These are phyloP conservation scores for Biscogniauxia sp. DNA, from an alignment of 2,329 filamentous ascomycete genomes.

Conservation along the genomic window DNA sequence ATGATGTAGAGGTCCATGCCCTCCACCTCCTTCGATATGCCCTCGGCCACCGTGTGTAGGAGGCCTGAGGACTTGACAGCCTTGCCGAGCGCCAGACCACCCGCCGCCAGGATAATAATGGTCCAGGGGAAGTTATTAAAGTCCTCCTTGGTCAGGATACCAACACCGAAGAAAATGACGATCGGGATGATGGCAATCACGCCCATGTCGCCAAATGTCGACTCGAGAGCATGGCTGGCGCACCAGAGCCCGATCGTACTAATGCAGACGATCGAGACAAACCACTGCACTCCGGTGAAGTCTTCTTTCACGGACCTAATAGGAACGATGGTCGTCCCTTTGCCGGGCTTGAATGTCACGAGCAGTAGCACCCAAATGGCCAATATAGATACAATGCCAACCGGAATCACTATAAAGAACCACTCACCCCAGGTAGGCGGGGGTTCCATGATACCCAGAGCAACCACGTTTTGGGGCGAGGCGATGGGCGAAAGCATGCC, in stretches of 20 bases:
- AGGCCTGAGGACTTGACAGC: constrained; percentile 91
- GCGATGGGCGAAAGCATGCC: constrained; percentile 96
- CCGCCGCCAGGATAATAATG: constrained; percentile 96
- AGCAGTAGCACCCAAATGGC: constrained; percentile 88
- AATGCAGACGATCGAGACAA: constrained; percentile 81
- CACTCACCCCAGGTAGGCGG: constrained; percentile 90
- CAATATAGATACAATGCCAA: constrained; percentile 84
- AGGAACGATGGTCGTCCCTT: constrained; percentile 83
- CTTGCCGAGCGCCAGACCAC: constrained; percentile 88
- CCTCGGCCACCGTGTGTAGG: constrained; percentile 78
- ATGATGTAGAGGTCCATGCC: constrained; percentile 82
- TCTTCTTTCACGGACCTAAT: constrained; percentile 86
- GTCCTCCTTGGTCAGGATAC: constrained; percentile 95
- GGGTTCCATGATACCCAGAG: constrained; percentile 91
- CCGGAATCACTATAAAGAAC: constrained; percentile 95
- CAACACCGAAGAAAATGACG: constrained; percentile 92
- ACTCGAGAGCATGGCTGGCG: constrained; percentile 81
- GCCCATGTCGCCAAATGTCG: constrained; percentile 94
- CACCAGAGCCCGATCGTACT: constrained; percentile 90
- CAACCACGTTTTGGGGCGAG: constrained; percentile 95
- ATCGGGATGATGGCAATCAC: constrained; percentile 96
- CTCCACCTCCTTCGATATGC: constrained; percentile 72
- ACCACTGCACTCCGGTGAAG: constrained; percentile 88
- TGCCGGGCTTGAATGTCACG: constrained; percentile 78
- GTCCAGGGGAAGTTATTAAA: constrained; percentile 99